These are phyloP conservation scores for Vanilla planifolia DNA, from an alignment of 106 monocot genomes.

Conservation along the genomic window DNA sequence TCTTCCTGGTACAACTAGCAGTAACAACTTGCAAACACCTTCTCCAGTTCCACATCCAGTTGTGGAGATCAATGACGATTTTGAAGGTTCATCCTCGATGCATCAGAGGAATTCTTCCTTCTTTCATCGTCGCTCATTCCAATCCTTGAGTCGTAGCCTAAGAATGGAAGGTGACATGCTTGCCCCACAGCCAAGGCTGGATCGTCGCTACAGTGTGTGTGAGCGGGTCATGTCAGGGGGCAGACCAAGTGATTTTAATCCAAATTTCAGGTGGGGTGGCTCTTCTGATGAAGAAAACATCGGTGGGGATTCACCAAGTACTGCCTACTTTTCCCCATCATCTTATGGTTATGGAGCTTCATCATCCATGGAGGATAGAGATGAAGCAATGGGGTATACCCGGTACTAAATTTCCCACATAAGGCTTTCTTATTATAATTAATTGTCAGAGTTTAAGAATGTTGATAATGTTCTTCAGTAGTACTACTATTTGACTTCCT, in stretches of 20 bases:
- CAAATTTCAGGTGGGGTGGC: slow-evolving; percentile 39
- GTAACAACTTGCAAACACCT: slow-evolving; percentile 31
- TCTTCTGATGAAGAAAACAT: slow-evolving; percentile 47
- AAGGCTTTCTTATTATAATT: not conserved
- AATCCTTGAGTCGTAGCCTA: slow-evolving; percentile 45
- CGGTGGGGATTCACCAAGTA: slow-evolving; percentile 44
- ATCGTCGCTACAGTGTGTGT: slow-evolving; percentile 48
- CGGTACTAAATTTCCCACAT: slow-evolving; percentile 19
- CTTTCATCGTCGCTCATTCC: slow-evolving; percentile 55
- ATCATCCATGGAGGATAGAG: slow-evolving; percentile 27
- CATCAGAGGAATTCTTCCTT: slow-evolving; percentile 48
- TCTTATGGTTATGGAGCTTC: slow-evolving; percentile 29
- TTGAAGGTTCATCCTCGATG: slow-evolving; percentile 47
- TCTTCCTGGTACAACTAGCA: slow-evolving; percentile 33
- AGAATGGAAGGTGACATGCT: slow-evolving; percentile 49
- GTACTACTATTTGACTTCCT: no score
- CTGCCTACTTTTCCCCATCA: slow-evolving; percentile 24
- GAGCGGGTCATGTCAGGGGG: slow-evolving; percentile 53
- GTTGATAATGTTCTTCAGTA: no score
- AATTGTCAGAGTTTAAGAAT: no score
- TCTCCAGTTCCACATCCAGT: slow-evolving; percentile 50
- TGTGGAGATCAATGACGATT: slow-evolving; percentile 62
- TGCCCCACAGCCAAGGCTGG: slow-evolving; percentile 34
- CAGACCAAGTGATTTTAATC: slow-evolving; percentile 59
- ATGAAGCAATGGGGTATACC: slow-evolving; percentile 24